Evolutionary conservation across 1,284 basidiomycete genomes (phyloP).

Genomic region (Blastosporella zonata): DNA sequence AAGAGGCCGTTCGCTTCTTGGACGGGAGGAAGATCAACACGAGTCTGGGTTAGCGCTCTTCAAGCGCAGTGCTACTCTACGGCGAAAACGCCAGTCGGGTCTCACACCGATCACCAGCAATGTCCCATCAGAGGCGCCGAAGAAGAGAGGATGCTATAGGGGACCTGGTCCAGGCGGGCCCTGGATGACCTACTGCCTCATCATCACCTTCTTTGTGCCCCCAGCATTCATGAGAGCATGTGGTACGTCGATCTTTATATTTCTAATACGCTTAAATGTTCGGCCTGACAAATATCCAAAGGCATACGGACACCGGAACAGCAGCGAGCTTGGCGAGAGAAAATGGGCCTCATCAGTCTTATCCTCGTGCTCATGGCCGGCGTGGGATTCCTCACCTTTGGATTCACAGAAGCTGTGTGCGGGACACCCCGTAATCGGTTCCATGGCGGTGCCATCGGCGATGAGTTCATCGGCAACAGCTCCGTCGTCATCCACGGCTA

Average conservation of each 20-base stretch:
- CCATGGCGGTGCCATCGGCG: slow-evolving; percentile 75
- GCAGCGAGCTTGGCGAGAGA: slow-evolving; percentile 97
- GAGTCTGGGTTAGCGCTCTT: slow-evolving; percentile 88
- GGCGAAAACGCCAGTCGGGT: slow-evolving; percentile 60
- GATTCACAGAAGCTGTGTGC: slow-evolving; percentile 96
- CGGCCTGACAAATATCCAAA: slow-evolving; percentile 23
- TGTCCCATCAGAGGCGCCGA: slow-evolving; percentile 36
- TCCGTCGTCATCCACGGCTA: slow-evolving; percentile 94
- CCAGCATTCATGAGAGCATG: slow-evolving; percentile 64
- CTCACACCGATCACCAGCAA: slow-evolving; percentile 35
- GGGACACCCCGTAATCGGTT: slow-evolving; percentile 81
- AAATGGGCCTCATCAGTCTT: slow-evolving; percentile 90
- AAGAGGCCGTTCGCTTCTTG: slow-evolving; percentile 85
- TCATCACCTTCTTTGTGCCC: slow-evolving; percentile 85
- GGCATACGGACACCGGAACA: slow-evolving; percentile 92
- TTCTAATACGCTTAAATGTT: background rate
- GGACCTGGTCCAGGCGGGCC: slow-evolving; percentile 86
- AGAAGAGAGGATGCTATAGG: slow-evolving; percentile 59
- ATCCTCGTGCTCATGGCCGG: slow-evolving; percentile 82
- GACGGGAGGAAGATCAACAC: slow-evolving; percentile 80
- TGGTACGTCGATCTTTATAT: slow-evolving; percentile 44
- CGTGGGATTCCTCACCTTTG: slow-evolving; percentile 98
- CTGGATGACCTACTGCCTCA: slow-evolving; percentile 96
- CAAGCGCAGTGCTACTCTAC: slow-evolving; percentile 76
- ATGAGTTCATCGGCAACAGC: slow-evolving; percentile 61